Conservation (phyloP, 192 early-diverging fungal species). For the Backusella australiensis region DNA sequence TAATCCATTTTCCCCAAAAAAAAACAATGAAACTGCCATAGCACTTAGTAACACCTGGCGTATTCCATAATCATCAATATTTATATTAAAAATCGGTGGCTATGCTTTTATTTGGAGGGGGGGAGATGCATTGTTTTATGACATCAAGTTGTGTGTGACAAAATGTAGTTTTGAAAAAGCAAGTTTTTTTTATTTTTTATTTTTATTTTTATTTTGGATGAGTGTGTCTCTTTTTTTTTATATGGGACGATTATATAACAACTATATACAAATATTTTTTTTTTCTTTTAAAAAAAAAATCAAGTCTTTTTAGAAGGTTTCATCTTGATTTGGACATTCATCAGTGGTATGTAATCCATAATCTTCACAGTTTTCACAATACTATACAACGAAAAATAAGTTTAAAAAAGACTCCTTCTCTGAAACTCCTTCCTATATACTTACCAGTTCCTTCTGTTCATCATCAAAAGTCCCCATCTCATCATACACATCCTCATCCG, state of each 20-base stretch:
- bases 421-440: no score
- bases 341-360: conserved; percentile 65
- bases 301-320: conserved; percentile 51
- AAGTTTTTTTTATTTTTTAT: no score
- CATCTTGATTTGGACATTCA: conserved; percentile 70
- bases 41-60: not conserved
- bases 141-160: no score
- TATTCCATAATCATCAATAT: not conserved
- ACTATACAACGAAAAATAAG: conserved; percentile 29
- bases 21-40: not conserved
- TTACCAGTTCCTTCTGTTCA: conserved; percentile 5
- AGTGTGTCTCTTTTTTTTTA: no score
- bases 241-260: not conserved
- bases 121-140: no score
- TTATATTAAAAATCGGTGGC: no score
- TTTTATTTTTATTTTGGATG: no score
- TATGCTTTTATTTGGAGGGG: no score
- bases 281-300: no score
- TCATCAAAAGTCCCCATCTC: not conserved
- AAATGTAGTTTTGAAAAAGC: no score
- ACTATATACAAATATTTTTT: no score
- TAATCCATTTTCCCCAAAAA: not conserved
- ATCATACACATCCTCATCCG: not conserved
- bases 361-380: conserved; percentile 79
- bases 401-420: not conserved